Conservation (phyloP, 306 rosid species). For the Cucurbita maxima region DNA sequence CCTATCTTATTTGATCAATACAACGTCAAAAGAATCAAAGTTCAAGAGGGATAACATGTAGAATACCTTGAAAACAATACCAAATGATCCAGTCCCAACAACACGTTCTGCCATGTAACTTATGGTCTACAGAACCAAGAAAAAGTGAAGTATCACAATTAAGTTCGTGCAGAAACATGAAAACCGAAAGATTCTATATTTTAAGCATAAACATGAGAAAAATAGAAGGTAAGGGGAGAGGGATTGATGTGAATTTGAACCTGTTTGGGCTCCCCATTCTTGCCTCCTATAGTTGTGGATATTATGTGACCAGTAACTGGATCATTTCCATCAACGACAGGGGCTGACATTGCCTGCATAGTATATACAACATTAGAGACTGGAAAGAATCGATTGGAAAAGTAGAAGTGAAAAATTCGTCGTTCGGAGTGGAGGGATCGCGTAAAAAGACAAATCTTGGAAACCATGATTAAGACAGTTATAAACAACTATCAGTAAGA, state of each 20-base stretch:
- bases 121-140: constrained; percentile 50
- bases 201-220: background rate
- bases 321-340: constrained; percentile 65
- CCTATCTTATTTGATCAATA: background rate
- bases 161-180: background rate
- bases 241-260: constrained; percentile 22
- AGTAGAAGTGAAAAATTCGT: background rate
- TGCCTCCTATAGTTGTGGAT: constrained; percentile 89
- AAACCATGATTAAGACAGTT: background rate
- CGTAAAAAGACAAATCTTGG: background rate
- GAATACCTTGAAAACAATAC: constrained; percentile 87
- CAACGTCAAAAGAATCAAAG: background rate
- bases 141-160: background rate
- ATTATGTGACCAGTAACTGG: constrained; percentile 88
- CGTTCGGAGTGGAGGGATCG: background rate
- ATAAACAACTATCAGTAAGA: background rate
- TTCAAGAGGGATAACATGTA: background rate
- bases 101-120: constrained; percentile 96
- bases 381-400: background rate
- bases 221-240: background rate
- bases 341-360: constrained; percentile 65
- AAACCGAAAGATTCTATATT: background rate
- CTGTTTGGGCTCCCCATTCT: constrained; percentile 95
- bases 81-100: constrained; percentile 89
- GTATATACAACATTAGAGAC: constrained; percentile 3